phyloP scores from a whole-genome alignment of 768 basidiomycete genomes.

The Pleurotus salmoneostramineus region DNA sequence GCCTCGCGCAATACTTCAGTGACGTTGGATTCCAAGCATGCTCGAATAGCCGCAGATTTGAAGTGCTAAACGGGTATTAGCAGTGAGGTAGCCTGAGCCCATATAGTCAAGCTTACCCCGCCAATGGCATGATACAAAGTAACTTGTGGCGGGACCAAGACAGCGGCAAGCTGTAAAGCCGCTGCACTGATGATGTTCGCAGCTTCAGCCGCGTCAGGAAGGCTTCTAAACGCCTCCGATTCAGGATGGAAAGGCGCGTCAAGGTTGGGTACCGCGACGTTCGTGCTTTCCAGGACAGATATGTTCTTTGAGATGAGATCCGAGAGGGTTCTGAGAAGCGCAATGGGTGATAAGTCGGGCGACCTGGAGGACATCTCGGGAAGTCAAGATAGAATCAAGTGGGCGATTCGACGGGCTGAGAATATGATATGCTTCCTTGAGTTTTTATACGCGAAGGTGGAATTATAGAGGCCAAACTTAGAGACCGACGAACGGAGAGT shows the following conservation, averaged over 20 bases:
- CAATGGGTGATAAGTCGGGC: too few species aligned
- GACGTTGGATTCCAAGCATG: conserved; percentile 28
- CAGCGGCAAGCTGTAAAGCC: conserved; percentile 23
- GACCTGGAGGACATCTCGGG: too few species aligned
- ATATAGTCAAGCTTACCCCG: conserved; percentile 16
- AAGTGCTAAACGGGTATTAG: conserved; percentile 14
- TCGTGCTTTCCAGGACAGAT: too few species aligned
- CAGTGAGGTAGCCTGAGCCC: background rate
- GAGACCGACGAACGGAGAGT: too few species aligned
- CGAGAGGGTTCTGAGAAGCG: too few species aligned
- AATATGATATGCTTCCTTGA: too few species aligned
- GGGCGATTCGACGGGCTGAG: too few species aligned
- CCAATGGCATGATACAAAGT: conserved; percentile 17
- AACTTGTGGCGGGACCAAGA: conserved; percentile 20
- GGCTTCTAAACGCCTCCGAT: conserved; percentile 21
- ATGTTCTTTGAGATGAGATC: too few species aligned
- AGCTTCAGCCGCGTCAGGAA: conserved; percentile 20
- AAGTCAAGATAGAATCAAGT: too few species aligned
- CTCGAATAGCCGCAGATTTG: conserved; percentile 22
- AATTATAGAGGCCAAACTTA: too few species aligned
- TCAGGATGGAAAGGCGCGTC: conserved; percentile 16
- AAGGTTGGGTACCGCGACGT: conserved; percentile 14
- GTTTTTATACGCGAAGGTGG: too few species aligned
- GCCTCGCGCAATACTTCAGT: conserved; percentile 36
- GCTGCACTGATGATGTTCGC: conserved; percentile 24